Evolutionary conservation across 306 rosid genomes (phyloP), one percentile per base, ranked within the genome.

Genomic region (Erythrophleum fordii): DNA sequence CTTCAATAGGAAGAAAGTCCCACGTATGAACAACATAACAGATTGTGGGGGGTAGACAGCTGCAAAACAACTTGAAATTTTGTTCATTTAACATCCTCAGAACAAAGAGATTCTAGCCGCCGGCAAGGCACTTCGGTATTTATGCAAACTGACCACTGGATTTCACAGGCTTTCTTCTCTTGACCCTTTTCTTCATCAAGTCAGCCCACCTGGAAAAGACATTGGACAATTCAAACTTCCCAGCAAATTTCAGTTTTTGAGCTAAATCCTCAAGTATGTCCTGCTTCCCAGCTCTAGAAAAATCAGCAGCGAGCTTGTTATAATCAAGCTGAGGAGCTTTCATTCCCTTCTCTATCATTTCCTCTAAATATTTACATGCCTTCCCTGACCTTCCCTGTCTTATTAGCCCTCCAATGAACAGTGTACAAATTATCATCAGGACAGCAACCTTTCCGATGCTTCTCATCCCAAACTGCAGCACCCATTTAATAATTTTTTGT

Each of bases 271-370:
- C 90, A 29, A 94, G 96, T n/a, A 89, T 79, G 81, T 75, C 90
- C 41, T 89, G 88, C 76, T 80, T 91, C 78, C 97, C 93, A 75
- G 85, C 87, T 83, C 90, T 87, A 8, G 93, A 88, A 81, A 91
- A 86, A 83, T 92, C 92, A 52, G 92, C 87, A 67, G 89, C 94
- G 72, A 91, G 88, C 87, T 88, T 94, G 85, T 89, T 88, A 85
- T 88, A 88, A 76, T 91, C 97, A 35, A 94, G 91, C 81, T 90
- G 93, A 72, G 92, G 97, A 83, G 96, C 92, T 81, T 86, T 91
- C 97, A 94, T 94, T 71, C 97, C 97, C 80, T 90, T 92, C 67
- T 83, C 91, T 39, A 92, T 79, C 93, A 91, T 92, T 83, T 90
- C 92, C 85, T 91, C 93, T 26, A 91, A 75, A 86, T 84, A 88